Conservation (phyloP, 164 flowering plant species). For the Aristolochia fimbriata region DNA sequence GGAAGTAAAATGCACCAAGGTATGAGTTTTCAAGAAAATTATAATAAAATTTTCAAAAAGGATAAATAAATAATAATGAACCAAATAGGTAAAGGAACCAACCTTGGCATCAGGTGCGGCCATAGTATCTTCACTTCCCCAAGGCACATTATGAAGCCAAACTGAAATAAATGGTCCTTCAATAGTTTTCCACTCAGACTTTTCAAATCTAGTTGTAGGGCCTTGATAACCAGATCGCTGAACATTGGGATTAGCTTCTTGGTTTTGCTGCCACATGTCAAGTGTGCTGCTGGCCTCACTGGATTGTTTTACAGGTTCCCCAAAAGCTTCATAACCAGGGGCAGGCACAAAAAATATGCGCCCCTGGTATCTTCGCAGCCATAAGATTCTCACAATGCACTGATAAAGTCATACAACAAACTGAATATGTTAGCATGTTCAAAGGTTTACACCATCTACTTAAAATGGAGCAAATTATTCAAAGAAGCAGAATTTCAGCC, state of each 20-base stretch:
- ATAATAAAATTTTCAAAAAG: neutral
- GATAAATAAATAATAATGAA: neutral
- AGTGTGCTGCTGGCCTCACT: constrained; percentile 13
- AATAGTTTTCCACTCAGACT: constrained; percentile 59
- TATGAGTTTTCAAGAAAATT: neutral
- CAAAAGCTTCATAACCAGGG: constrained; percentile 74
- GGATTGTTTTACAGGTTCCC: constrained; percentile 34
- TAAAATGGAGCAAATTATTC: no score
- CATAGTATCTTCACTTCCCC: constrained; percentile 74
- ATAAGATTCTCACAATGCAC: constrained; percentile 58
- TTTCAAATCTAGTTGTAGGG: constrained; percentile 29
- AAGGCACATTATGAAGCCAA: constrained; percentile 98
- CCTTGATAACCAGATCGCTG: constrained; percentile 44
- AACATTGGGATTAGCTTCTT: constrained; percentile 20
- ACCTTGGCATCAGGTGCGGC: constrained; percentile 96
- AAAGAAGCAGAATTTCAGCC: no score
- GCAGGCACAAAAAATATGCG: constrained; percentile 79
- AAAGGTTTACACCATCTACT: no score
- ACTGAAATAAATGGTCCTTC: constrained; percentile 86
- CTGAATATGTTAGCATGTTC: no score
- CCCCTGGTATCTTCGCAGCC: constrained; percentile 66
- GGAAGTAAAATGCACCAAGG: neutral
- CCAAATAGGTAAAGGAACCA: constrained; percentile 1
- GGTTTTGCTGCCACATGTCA: constrained; percentile 9
- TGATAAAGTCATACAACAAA: constrained; percentile 14